Conservation (phyloP, 306 rosid genomes). For the Gynostemma pentaphyllum region DNA sequence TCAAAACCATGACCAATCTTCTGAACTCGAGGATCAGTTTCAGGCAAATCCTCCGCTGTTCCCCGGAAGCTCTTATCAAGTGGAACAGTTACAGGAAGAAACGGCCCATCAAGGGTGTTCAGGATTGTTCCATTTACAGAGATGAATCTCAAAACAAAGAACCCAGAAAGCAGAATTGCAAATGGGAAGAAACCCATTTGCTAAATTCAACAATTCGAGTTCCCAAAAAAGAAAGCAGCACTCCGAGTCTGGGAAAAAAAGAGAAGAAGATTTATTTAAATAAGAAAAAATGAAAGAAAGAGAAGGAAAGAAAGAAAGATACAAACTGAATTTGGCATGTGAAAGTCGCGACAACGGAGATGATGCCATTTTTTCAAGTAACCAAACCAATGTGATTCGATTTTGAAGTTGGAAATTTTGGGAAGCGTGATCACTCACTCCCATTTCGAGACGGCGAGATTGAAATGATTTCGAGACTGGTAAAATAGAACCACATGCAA, state of each 20-base stretch:
- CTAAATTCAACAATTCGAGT: neutral
- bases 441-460: too few relatives aligned
- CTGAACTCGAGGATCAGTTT: slow-evolving; percentile 53
- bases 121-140: slow-evolving; percentile 33
- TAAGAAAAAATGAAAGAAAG: neutral
- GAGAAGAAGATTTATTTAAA: neutral
- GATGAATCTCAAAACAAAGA: slow-evolving; percentile 15
- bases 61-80: slow-evolving; percentile 61
- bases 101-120: slow-evolving; percentile 71
- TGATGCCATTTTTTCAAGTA: too few relatives aligned
- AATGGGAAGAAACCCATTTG: slow-evolving; percentile 27
- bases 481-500: too few relatives aligned
- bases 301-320: too few relatives aligned
- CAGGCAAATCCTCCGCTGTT: slow-evolving; percentile 55
- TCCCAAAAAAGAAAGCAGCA: neutral
- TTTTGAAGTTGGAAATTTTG: too few relatives aligned
- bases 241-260: neutral
- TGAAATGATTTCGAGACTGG: too few relatives aligned
- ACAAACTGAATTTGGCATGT: too few relatives aligned
- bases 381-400: too few relatives aligned
- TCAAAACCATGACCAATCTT: slow-evolving; percentile 36
- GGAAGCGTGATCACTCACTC: too few relatives aligned
- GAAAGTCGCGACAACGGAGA: too few relatives aligned
- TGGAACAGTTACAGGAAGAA: slow-evolving; percentile 68
- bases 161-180: neutral